Percentiles rank a stretch among this genome's conserved stretches.
Conservation (phyloP, 345 rosid genomes). For the Gossypium sturtianum region DNA sequence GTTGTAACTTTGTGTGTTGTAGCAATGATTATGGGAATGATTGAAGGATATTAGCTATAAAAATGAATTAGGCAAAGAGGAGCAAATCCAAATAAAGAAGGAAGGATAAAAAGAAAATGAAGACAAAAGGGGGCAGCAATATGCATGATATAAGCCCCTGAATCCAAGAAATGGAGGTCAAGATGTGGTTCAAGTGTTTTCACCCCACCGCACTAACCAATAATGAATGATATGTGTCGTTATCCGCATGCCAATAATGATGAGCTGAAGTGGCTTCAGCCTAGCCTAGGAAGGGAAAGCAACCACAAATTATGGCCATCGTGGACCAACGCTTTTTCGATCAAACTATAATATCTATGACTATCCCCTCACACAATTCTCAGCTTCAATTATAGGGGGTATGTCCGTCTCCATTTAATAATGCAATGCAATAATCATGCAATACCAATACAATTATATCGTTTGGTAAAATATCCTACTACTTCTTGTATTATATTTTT, state of each 20-base stretch:
- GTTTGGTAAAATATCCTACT: no score
- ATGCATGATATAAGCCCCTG: background rate
- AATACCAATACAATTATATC: no score
- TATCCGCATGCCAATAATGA: constrained; percentile 10
- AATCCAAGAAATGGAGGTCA: background rate
- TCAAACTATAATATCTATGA: background rate
- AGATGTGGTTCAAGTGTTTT: background rate
- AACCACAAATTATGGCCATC: background rate
- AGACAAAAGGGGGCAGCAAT: background rate
- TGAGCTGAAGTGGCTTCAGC: constrained; percentile 15
- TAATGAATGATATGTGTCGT: constrained; percentile 14
- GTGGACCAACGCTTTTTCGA: constrained; percentile 1
- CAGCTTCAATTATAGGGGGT: constrained; percentile 16
- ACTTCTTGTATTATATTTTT: background rate
- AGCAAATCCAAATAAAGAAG: background rate
- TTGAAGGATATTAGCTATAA: background rate
- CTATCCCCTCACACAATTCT: background rate
- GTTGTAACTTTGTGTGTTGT: background rate
- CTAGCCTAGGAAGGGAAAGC: background rate
- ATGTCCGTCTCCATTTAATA: background rate
- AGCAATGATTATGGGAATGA: background rate
- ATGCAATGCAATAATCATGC: background rate
- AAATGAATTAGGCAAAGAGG: background rate
- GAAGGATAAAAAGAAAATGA: background rate
- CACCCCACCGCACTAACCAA: constrained; percentile 21